phyloP scores from a whole-genome alignment of 2,329 filamentous ascomycete species.

The Sporothrix phasma region DNA sequence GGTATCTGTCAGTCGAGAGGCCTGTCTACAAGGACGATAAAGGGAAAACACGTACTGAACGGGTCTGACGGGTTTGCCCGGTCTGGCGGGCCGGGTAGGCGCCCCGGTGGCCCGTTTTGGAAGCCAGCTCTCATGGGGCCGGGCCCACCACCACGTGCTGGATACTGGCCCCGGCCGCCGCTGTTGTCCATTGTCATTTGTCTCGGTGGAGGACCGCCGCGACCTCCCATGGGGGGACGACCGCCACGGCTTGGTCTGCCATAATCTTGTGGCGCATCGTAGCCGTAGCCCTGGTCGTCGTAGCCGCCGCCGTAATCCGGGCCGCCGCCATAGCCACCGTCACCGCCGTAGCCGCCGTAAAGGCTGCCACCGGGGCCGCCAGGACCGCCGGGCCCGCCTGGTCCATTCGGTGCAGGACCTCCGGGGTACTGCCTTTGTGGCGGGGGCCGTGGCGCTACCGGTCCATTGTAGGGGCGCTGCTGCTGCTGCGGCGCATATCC shows the following conservation, averaged over 20 bases:
- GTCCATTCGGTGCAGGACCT: conserved; percentile 23
- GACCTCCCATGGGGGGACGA: conserved; percentile 34
- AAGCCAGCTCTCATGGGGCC: conserved; percentile 29
- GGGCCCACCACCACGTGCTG: conserved; percentile 28
- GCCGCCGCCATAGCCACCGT: conserved; percentile 26
- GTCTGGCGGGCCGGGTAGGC: conserved; percentile 29
- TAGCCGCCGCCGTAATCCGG: conserved; percentile 29
- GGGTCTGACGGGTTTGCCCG: conserved; percentile 33
- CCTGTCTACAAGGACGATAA: not conserved
- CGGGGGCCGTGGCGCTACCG: conserved; percentile 32
- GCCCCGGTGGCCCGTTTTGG: conserved; percentile 26
- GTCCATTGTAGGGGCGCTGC: conserved; percentile 40
- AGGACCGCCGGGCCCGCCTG: conserved; percentile 20
- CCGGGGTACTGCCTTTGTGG: conserved; percentile 30
- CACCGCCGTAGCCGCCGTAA: conserved; percentile 30
- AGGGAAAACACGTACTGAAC: conserved; percentile 27
- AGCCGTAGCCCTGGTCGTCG: conserved; percentile 35
- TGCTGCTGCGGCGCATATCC: conserved; percentile 31
- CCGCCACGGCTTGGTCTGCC: conserved; percentile 35
- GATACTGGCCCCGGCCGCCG: conserved; percentile 31
- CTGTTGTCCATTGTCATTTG: conserved; percentile 26
- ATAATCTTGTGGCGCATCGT: conserved; percentile 36
- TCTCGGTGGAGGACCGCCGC: conserved; percentile 36
- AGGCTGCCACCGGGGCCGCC: not conserved
- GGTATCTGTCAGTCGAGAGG: not conserved